Conservation (phyloP, 805 yeast genomes). For the Ogataea nakhonphanomensis region DNA sequence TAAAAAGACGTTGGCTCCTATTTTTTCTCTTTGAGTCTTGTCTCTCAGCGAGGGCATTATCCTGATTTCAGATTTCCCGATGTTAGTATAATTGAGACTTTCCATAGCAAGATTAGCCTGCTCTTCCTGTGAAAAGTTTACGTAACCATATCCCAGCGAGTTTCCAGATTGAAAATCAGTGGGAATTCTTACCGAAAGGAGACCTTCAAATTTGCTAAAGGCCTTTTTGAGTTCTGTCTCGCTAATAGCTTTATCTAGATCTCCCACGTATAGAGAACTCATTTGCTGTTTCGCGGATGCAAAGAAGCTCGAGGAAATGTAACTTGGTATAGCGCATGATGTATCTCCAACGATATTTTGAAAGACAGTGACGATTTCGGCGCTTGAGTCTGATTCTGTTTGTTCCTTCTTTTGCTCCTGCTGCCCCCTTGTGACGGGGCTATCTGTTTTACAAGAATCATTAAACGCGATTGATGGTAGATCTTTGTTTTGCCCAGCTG, state of each 20-base stretch:
- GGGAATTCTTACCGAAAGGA: slow-evolving; percentile 60
- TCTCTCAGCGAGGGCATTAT: slow-evolving; percentile 56
- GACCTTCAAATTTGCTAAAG: slow-evolving; percentile 43
- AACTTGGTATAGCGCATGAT: not conserved
- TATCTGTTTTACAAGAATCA: not conserved
- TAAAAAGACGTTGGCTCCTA: slow-evolving; percentile 51
- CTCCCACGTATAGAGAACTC: slow-evolving; percentile 58
- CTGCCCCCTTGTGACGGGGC: not conserved
- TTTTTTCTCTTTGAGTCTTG: slow-evolving; percentile 34
- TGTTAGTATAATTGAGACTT: slow-evolving; percentile 47
- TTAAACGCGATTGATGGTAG: not conserved
- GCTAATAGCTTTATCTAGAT: slow-evolving; percentile 46
- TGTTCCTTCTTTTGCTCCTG: slow-evolving; percentile 4
- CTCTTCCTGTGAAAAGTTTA: slow-evolving; percentile 48
- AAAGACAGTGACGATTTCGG: slow-evolving; percentile 19
- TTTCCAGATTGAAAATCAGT: slow-evolving; percentile 48
- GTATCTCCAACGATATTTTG: slow-evolving; percentile 2
- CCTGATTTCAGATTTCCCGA: slow-evolving; percentile 44
- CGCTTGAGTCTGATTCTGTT: slow-evolving; percentile 18
- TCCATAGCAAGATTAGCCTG: slow-evolving; percentile 58
- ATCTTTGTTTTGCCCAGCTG: not conserved
- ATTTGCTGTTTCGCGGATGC: slow-evolving; percentile 7
- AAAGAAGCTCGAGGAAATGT: slow-evolving; percentile 1
- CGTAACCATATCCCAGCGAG: slow-evolving; percentile 72
- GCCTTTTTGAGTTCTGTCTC: slow-evolving; percentile 45